Evolutionary conservation across 2,329 filamentous ascomycete genomes (phyloP), one percentile per base, ranked within the genome.

Genomic region (Colletotrichum aenigma): DNA sequence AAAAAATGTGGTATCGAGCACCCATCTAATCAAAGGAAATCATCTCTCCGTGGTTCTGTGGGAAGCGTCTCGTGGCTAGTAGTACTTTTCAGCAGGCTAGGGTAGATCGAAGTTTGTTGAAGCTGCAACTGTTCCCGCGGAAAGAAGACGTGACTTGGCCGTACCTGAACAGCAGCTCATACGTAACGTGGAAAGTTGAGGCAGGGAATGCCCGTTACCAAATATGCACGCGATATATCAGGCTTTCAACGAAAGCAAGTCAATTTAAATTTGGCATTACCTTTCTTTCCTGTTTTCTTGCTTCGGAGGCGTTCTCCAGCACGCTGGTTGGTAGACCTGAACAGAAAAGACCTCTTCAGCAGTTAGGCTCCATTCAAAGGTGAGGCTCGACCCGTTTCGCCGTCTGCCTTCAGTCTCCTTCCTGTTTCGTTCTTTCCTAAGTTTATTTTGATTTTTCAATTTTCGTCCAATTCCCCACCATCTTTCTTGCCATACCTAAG

Each of bases 211-310:
- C 36, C 36, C 16, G 16, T 43, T 43, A 18, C 7, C 36, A 16
- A 43, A n/a, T 18, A 10, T 1, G 10, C 10, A 6, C 36, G 0
- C 1, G 4, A 43, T 6, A 43, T 6, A 43, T 16, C 0, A 10
- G 36, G 36, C 36, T 18, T 43, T 3, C 36, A n/a, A 43, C 36
- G 36, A 2, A n/a, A n/a, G 16, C 16, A 43, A 43, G n/a, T 43
- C 2, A 7, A 43, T 18, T 6, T 4, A 43, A 43, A 9, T 43
- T 43, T 43, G 16, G 1, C 4, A 2, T 18, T 18, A 2, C 36
- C 16, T 16, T 38, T 1, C 36, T 38, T 9, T 10, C 16, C 18
- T 7, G 6, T 38, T 38, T 38, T 18, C 4, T 38, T 38, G 36
- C 36, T 9, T 18, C 36, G 4, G 16, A 16, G 4, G 18, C 1